Base-by-base conservation (phyloP, 805 yeast genomes). In the Helenozyma baotianmanensis region DNA sequence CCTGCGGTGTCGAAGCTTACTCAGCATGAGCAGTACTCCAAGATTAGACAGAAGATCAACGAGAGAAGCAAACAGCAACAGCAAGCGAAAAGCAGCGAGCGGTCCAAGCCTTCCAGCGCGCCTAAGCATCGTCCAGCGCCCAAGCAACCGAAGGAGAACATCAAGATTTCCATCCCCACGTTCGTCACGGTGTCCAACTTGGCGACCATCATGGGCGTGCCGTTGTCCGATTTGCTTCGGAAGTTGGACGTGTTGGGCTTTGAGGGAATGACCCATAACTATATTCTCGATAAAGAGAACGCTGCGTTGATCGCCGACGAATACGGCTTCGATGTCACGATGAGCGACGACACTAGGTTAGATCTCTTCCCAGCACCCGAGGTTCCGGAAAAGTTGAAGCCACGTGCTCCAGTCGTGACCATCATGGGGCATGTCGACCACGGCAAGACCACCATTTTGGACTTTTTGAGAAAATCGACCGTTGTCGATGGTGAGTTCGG, bases 391-490 rank as follows among this genome's bases (percentile, higher is more conserved):
- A 50, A 59, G 14, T 54, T 82, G 42, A 76, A 74, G 27, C 68
- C 79, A 6, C 67, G 97, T 43, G 88, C 98, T 0, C 98, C 98
- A 0, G 82, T 92, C 15, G 97, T 92, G 4, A 89, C 98, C 0
- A 85, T 92, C 32, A 92, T 92, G 97, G 98, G 98, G 2, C 98
- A 92, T 57, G 98, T 92, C 19, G 98, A 92, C 58, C 98, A 92
- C 53, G 98, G 98, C 2, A 92, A 92, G 56, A 92, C 98, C 2
- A 90, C 98, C 0, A 80, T 92, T 39, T 70, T 92, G 35, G 98
- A 92, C 56, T 76, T 78, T 50, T 64, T 92, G 48, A 70, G 97
- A 27, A 87, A 85, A 45, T 82, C 96, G 0, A 76, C 89, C 0
- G 77, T 92, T 6, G 97, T 82, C 0, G 76, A 77, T 19, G 74